Conservation (phyloP, 148 eudicot genomes). For the Diospyros lotus region DNA sequence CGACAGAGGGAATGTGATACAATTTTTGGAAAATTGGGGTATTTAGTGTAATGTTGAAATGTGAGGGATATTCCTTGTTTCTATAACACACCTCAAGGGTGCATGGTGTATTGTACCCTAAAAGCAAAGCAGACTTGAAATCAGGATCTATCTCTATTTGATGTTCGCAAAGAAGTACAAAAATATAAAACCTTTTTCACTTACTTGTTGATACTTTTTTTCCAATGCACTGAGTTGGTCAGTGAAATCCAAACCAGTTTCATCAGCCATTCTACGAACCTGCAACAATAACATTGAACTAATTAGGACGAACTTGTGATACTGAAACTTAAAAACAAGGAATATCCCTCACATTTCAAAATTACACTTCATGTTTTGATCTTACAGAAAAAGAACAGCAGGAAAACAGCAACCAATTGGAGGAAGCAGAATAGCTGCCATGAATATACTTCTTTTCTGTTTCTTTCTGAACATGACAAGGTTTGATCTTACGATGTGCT, state of each 20-base stretch:
- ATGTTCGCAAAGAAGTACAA: neutral
- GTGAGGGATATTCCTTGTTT: too few species aligned
- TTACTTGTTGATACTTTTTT: slow-evolving; percentile 26
- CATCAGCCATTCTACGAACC: slow-evolving; percentile 26
- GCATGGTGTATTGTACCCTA: too few species aligned
- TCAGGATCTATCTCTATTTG: neutral
- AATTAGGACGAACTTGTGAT: neutral
- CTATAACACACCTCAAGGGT: too few species aligned
- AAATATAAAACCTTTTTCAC: neutral
- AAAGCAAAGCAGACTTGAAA: too few species aligned
- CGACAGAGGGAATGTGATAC: too few species aligned
- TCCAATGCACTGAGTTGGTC: slow-evolving; percentile 23
- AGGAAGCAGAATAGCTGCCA: neutral
- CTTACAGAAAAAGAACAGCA: too few species aligned
- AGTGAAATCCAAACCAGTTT: slow-evolving; percentile 30
- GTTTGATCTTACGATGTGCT: too few species aligned
- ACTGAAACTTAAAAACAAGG: too few species aligned
- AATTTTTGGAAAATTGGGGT: too few species aligned
- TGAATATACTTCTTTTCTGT: neutral
- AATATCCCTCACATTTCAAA: too few species aligned
- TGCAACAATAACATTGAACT: neutral
- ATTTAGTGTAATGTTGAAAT: too few species aligned
- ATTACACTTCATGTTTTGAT: too few species aligned
- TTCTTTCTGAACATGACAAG: neutral
- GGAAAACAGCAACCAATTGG: neutral